phyloP scores from a whole-genome alignment of 805 yeast genomes.

The Ogataea paraovalis region DNA sequence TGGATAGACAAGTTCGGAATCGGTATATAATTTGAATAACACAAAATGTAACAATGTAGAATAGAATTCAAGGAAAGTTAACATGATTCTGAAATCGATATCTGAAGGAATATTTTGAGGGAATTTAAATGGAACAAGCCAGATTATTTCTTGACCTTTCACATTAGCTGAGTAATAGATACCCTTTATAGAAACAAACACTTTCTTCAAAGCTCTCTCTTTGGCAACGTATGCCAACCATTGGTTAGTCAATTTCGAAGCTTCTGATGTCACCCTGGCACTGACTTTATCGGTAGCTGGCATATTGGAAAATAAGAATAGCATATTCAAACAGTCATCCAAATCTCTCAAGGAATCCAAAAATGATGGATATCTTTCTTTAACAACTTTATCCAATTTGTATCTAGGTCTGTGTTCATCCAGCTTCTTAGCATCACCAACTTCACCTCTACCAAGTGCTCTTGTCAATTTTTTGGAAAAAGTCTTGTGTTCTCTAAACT shows the following conservation, averaged over 20 bases:
- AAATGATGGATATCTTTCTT: slow-evolving; percentile 94
- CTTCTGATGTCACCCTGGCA: slow-evolving; percentile 80
- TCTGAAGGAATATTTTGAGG: slow-evolving; percentile 94
- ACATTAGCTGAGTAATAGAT: slow-evolving; percentile 89
- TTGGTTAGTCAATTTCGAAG: slow-evolving; percentile 81
- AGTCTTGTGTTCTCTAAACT: slow-evolving; percentile 93
- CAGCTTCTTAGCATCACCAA: slow-evolving; percentile 79
- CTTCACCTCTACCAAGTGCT: slow-evolving; percentile 90
- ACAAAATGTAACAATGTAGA: slow-evolving; percentile 88
- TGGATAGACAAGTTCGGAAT: slow-evolving; percentile 83
- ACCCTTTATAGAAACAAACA: slow-evolving; percentile 95
- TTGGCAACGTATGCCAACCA: slow-evolving; percentile 93
- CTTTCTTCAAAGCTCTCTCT: slow-evolving; percentile 78
- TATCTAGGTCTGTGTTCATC: slow-evolving; percentile 80
- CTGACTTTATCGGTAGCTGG: slow-evolving; percentile 87
- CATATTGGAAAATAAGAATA: slow-evolving; percentile 88
- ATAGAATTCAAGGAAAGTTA: slow-evolving; percentile 93
- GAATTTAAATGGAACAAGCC: slow-evolving; percentile 97
- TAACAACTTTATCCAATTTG: slow-evolving; percentile 83
- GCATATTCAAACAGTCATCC: slow-evolving; percentile 94
- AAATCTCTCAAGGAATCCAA: slow-evolving; percentile 87
- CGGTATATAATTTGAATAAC: slow-evolving; percentile 79
- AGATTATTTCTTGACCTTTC: slow-evolving; percentile 87
- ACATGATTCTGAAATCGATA: slow-evolving; percentile 94
- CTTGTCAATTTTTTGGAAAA: slow-evolving; percentile 86